phyloP scores from a whole-genome alignment of 1,284 basidiomycete species.

The Sanghuangporus baumii region DNA sequence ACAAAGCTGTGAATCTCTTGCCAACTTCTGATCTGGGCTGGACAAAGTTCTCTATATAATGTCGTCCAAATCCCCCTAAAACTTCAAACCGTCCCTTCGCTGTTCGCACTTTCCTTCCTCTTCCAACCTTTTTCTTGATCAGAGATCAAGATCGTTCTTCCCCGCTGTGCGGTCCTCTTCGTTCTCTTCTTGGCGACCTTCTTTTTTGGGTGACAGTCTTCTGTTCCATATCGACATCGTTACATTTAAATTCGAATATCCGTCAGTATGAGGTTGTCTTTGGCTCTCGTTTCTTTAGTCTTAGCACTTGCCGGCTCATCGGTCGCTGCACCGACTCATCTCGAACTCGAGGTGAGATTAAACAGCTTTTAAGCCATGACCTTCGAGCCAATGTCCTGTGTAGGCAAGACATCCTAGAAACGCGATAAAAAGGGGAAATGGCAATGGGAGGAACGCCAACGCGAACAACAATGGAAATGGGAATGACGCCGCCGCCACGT shows the following conservation, averaged over 20 bases:
- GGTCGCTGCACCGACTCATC: constrained; percentile 24
- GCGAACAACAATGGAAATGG: not conserved
- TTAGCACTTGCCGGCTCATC: constrained; percentile 23
- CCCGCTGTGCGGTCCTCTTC: constrained; percentile 17
- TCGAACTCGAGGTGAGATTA: constrained; percentile 21
- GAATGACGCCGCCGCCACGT: not conserved
- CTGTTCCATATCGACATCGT: constrained; percentile 19
- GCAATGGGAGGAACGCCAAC: not conserved
- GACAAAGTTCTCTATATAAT: not conserved
- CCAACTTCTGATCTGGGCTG: not conserved
- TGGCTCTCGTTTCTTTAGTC: constrained; percentile 7
- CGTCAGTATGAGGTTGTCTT: constrained; percentile 17
- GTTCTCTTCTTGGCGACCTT: constrained; percentile 18
- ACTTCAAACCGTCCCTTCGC: not conserved
- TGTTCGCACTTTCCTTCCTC: constrained; percentile 3
- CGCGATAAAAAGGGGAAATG: not conserved
- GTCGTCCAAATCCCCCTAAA: not conserved
- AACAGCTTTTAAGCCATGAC: not conserved
- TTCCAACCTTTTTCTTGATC: constrained; percentile 17
- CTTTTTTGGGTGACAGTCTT: not conserved
- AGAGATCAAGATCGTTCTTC: constrained; percentile 18
- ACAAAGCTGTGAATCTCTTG: not conserved
- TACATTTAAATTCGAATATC: constrained; percentile 20
- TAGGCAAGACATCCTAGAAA: not conserved
- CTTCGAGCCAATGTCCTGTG: not conserved